A percentile compares a stretch with the other conserved stretches of the same genome.
These are phyloP conservation scores for Kodamaea leandrae DNA, from an alignment of 805 yeast genomes.

Conservation along the genomic window DNA sequence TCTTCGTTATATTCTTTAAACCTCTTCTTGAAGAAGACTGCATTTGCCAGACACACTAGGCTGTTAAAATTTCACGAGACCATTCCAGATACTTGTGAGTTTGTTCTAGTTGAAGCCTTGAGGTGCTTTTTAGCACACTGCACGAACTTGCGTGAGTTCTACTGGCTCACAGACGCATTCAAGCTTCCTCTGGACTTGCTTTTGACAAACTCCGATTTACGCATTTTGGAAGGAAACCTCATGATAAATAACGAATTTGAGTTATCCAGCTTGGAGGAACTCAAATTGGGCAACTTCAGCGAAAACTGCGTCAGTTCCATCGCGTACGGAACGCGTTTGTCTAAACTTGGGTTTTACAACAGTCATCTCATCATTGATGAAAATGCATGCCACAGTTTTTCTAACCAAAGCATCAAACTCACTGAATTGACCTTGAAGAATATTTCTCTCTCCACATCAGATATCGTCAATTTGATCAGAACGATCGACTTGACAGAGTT, in stretches of 20 bases:
- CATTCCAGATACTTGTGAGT: conserved; percentile 14
- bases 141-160: conserved; percentile 7
- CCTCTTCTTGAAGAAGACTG: conserved; percentile 11
- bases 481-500: conserved; percentile 1
- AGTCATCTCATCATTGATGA: conserved; percentile 1
- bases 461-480: neutral
- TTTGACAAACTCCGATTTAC: neutral
- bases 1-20: conserved; percentile 14
- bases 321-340: neutral
- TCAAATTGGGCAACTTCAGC: conserved; percentile 5
- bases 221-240: conserved; percentile 6
- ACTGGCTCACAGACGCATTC: conserved; percentile 9
- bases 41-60: conserved; percentile 3
- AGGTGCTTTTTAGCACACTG: conserved; percentile 7
- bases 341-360: conserved; percentile 3
- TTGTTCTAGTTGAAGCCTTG: conserved; percentile 8
- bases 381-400: neutral
- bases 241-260: neutral
- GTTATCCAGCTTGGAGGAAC: neutral
- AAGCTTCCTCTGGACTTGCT: conserved; percentile 7
- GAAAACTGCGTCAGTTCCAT: conserved; percentile 1
- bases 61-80: conserved; percentile 7
- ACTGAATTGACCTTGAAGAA: conserved; percentile 4
- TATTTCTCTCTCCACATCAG: conserved; percentile 2
- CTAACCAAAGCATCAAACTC: neutral